Percentiles rank a stretch among this genome's conserved stretches.
These are phyloP conservation scores for Sporothrix luriei DNA, from an alignment of 2,329 filamentous ascomycete species.

Conservation along the genomic window DNA sequence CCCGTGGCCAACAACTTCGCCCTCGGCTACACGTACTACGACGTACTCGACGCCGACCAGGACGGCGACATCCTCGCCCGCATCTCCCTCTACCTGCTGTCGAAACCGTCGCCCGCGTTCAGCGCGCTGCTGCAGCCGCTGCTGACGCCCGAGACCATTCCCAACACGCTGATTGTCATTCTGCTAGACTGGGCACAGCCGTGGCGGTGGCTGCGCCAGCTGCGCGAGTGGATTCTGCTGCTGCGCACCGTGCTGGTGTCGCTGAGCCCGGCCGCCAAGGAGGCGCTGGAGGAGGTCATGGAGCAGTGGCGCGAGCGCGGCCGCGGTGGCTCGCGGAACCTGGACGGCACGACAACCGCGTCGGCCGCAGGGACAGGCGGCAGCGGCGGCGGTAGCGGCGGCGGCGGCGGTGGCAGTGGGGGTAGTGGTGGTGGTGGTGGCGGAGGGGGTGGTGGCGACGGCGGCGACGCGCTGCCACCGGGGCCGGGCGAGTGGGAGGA, in stretches of 20 bases:
- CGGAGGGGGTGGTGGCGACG: slow-evolving; percentile 43
- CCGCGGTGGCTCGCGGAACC: slow-evolving; percentile 62
- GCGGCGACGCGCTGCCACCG: slow-evolving; percentile 72
- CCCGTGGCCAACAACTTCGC: slow-evolving; percentile 91
- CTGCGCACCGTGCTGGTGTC: slow-evolving; percentile 75
- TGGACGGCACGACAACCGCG: slow-evolving; percentile 60
- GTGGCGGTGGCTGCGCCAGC: slow-evolving; percentile 86
- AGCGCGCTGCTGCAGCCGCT: slow-evolving; percentile 80
- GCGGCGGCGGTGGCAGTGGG: neutral
- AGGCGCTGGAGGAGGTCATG: slow-evolving; percentile 86
- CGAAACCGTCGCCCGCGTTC: slow-evolving; percentile 81
- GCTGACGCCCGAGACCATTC: slow-evolving; percentile 78
- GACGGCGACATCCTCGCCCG: slow-evolving; percentile 93
- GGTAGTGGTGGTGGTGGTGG: neutral
- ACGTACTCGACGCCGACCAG: slow-evolving; percentile 90
- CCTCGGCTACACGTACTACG: slow-evolving; percentile 91
- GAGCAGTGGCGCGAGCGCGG: slow-evolving; percentile 75
- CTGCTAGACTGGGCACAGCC: slow-evolving; percentile 95
- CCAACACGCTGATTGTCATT: slow-evolving; percentile 84
- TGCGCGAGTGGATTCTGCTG: slow-evolving; percentile 86
- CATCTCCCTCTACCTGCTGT: slow-evolving; percentile 84
- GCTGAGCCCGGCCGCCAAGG: slow-evolving; percentile 74
- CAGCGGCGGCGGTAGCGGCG: neutral
- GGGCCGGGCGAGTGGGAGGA: slow-evolving; percentile 94
- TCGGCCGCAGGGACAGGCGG: neutral